phyloP scores from a whole-genome alignment of 768 basidiomycete genomes.

The Cystobasidium onofrii region DNA sequence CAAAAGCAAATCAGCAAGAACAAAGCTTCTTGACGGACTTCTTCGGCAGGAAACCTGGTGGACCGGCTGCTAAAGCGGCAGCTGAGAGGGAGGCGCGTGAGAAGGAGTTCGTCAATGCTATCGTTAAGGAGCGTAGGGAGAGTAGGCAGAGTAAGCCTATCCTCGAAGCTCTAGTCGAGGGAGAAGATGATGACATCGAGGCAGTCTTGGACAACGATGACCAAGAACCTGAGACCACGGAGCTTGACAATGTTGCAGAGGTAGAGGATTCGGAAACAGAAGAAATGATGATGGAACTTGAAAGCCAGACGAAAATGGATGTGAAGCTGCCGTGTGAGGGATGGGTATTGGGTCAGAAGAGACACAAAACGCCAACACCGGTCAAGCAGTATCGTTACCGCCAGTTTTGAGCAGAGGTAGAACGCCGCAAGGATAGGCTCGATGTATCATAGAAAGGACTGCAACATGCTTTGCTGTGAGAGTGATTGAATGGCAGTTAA shows the following conservation, averaged over 20 bases:
- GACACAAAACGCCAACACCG: neutral
- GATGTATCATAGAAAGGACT: neutral
- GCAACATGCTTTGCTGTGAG: neutral
- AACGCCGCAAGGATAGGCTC: neutral
- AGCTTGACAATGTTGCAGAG: neutral
- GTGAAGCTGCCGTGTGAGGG: neutral
- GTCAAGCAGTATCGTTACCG: slow-evolving; percentile 15
- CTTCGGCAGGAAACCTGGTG: neutral
- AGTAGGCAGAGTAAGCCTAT: neutral
- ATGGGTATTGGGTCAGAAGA: slow-evolving; percentile 6
- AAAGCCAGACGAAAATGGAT: neutral
- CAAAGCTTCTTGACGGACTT: neutral
- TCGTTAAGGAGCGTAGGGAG: neutral
- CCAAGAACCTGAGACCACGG: neutral
- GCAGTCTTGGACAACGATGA: neutral
- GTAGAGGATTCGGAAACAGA: slow-evolving; percentile 13
- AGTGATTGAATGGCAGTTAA: neutral
- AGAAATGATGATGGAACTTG: neutral
- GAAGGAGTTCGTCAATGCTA: neutral
- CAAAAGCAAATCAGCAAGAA: neutral
- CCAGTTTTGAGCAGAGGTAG: neutral
- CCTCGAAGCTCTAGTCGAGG: neutral
- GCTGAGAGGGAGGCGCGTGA: neutral
- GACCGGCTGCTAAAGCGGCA: neutral
- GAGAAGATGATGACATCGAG: slow-evolving; percentile 7